Conservation (phyloP, 805 yeast species). For the Pichia membranifaciens region DNA sequence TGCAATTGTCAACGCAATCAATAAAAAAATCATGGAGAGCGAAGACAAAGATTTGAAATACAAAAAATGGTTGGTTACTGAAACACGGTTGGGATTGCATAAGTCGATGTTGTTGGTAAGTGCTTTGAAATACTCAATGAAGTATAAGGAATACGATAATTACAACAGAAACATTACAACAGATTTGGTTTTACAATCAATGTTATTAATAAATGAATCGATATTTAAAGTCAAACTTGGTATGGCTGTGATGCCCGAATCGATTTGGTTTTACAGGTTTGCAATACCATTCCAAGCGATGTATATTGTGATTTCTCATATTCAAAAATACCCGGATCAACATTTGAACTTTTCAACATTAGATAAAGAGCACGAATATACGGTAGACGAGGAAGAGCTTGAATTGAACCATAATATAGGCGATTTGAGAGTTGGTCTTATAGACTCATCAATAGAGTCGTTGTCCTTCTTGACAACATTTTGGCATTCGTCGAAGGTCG, state of each 20-base stretch:
- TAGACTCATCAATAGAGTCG: conserved; percentile 12
- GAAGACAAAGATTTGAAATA: conserved; percentile 5
- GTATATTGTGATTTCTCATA: conserved; percentile 19
- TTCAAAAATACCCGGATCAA: conserved; percentile 13
- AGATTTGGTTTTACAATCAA: conserved; percentile 18
- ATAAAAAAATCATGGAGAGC: conserved; percentile 6
- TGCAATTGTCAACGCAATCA: conserved; percentile 11
- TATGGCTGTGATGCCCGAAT: conserved; percentile 4
- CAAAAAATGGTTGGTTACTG: conserved; percentile 16
- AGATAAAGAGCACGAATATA: conserved; percentile 11
- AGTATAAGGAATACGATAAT: conserved; percentile 1
- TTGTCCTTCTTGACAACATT: conserved; percentile 8
- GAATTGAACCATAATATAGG: conserved; percentile 13
- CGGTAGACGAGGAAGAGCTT: conserved; percentile 6
- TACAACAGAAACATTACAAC: conserved; percentile 10
- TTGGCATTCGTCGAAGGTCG: conserved; percentile 17
- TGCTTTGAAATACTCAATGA: conserved; percentile 13
- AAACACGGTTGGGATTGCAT: conserved; percentile 18
- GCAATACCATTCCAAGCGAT: conserved; percentile 24
- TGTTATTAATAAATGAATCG: conserved; percentile 23
- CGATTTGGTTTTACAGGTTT: conserved; percentile 20
- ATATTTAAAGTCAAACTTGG: conserved; percentile 18
- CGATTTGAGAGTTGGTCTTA: conserved; percentile 16
- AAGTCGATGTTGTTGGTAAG: conserved; percentile 19
- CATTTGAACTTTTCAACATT: conserved; percentile 14